These are phyloP conservation scores for Cardamine chenopodiifolia DNA, from an alignment of 345 rosid genomes.

Conservation along the genomic window DNA sequence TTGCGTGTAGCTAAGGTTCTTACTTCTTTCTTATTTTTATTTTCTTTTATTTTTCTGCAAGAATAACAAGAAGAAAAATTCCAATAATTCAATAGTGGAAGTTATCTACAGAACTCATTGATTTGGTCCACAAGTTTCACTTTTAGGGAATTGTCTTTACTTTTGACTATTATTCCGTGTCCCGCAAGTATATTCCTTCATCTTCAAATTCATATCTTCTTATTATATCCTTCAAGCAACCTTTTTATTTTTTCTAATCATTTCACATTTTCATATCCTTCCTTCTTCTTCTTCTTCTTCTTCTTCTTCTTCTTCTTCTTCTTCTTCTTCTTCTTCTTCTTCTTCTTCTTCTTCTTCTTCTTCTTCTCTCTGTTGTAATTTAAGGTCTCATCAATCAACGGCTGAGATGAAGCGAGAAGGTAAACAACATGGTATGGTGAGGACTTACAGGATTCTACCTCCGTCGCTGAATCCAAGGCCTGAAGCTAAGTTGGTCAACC, in stretches of 20 bases:
- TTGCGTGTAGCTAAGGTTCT: constrained; percentile 2
- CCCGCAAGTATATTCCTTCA: constrained; percentile 42
- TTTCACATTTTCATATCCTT: constrained; percentile 18
- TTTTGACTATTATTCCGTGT: constrained; percentile 40
- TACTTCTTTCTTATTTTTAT: background rate
- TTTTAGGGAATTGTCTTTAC: constrained; percentile 18
- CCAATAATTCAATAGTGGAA: constrained; percentile 16
- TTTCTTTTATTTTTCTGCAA: background rate
- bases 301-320: no score
- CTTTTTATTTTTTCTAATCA: background rate
- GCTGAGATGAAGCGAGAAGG: constrained; percentile 71
- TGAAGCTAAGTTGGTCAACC: constrained; percentile 38
- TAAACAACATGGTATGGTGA: constrained; percentile 71
- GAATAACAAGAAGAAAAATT: background rate
- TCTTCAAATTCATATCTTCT: background rate
- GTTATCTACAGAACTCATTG: constrained; percentile 39
- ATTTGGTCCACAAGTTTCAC: constrained; percentile 38
- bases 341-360: no score
- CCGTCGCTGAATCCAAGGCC: constrained; percentile 51
- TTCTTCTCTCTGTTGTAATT: background rate
- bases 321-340: no score
- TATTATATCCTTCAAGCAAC: constrained; percentile 37
- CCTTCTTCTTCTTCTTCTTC: background rate
- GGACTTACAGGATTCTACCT: constrained; percentile 54
- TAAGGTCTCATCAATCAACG: constrained; percentile 15